Conservation (phyloP, 164 flowering plant genomes). For the Vitis labrusca region DNA sequence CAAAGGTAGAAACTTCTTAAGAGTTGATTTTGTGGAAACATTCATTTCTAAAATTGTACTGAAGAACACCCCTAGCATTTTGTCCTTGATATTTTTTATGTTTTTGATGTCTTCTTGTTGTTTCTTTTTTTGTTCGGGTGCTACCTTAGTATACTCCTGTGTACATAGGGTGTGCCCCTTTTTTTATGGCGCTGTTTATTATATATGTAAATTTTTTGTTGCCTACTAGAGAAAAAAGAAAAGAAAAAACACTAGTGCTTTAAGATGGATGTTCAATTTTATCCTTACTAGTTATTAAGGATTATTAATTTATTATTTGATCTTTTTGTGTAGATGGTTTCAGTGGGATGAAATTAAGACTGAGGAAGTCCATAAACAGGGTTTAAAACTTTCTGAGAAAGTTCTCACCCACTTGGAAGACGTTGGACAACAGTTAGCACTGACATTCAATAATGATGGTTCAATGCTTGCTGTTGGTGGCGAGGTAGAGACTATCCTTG, state of each 20-base stretch:
- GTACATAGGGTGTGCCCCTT: too few species aligned
- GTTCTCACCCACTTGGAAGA: slow-evolving; percentile 55
- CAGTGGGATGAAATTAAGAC: slow-evolving; percentile 57
- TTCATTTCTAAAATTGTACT: too few species aligned
- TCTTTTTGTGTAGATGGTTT: slow-evolving; percentile 53
- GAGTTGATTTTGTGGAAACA: too few species aligned
- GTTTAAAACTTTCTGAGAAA: slow-evolving; percentile 58
- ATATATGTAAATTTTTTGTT: too few species aligned
- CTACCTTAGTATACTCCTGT: too few species aligned
- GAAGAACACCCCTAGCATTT: neutral
- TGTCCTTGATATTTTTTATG: neutral
- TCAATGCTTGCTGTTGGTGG: slow-evolving; percentile 83
- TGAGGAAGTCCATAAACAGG: slow-evolving; percentile 31
- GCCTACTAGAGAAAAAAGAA: too few species aligned
- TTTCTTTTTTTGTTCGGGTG: too few species aligned
- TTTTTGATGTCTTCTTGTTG: too few species aligned
- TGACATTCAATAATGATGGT: slow-evolving; percentile 72
- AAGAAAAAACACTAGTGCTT: too few species aligned
- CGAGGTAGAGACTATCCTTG: slow-evolving; percentile 55
- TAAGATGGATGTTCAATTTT: too few species aligned
- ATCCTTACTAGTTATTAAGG: neutral
- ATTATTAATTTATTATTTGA: neutral
- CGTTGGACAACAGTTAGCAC: slow-evolving; percentile 84
- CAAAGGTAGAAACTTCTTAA: too few species aligned
- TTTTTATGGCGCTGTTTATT: too few species aligned